Percentiles rank a stretch among this genome's conserved stretches.
These are phyloP conservation scores for Plasmodium knowlesi DNA, from an alignment of 169 alveolate genomes.

Conservation along the genomic window DNA sequence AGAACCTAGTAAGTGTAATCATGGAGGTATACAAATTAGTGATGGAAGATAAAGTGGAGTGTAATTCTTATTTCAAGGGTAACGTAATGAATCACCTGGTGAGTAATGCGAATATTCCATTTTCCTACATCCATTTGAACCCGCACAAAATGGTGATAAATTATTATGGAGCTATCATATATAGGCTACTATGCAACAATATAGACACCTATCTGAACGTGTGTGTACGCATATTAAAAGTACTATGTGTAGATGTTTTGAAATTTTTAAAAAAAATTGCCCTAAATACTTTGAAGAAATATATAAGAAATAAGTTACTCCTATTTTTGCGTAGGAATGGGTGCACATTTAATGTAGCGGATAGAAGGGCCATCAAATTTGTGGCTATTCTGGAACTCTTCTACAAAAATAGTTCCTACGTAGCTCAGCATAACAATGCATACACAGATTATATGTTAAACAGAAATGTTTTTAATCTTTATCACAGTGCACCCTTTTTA, in stretches of 20 bases:
- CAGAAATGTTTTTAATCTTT: conserved; percentile 9
- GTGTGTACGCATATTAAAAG: conserved; percentile 49
- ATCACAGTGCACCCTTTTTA: conserved; percentile 5
- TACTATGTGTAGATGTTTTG: conserved; percentile 55
- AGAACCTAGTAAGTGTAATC: neutral
- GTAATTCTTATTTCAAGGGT: neutral
- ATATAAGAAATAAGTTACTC: conserved; percentile 43
- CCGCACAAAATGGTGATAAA: conserved; percentile 42
- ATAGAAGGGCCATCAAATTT: conserved; percentile 26
- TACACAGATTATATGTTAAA: conserved; percentile 50
- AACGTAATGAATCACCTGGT: conserved; percentile 17
- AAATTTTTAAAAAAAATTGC: conserved; percentile 37
- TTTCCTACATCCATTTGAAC: conserved; percentile 30
- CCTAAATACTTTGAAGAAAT: conserved; percentile 42
- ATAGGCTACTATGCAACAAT: conserved; percentile 32
- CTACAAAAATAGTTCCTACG: conserved; percentile 51
- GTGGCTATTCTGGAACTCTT: conserved; percentile 34
- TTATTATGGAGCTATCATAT: conserved; percentile 43
- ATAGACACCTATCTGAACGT: conserved; percentile 18
- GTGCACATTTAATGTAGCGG: neutral
- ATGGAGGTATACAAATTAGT: conserved; percentile 27
- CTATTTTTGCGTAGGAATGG: conserved; percentile 28
- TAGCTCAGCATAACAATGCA: conserved; percentile 14
- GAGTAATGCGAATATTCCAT: conserved; percentile 25
- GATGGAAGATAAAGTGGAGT: conserved; percentile 12